Percentiles rank a stretch among this genome's conserved stretches.
phyloP scores from a whole-genome alignment of 805 yeast species.

The Saturnispora galanensis region DNA sequence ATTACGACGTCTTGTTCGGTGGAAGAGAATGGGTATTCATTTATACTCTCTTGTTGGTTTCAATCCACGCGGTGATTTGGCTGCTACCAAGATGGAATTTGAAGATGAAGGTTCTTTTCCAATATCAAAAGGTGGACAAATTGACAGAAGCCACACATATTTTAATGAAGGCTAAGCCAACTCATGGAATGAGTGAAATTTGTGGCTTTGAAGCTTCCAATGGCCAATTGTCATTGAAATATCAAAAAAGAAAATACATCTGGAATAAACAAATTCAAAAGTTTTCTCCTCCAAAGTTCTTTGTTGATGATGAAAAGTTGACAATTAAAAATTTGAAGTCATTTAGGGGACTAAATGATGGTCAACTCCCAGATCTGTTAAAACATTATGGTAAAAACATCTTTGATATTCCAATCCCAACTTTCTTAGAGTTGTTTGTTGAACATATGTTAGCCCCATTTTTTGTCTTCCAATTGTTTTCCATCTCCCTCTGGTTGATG shows the following conservation, averaged over 20 bases:
- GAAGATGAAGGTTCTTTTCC: constrained; percentile 56
- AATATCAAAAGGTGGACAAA: constrained; percentile 43
- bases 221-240: constrained; percentile 59
- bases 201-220: constrained; percentile 45
- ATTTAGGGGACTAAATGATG: constrained; percentile 26
- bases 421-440: constrained; percentile 80
- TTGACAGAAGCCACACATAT: constrained; percentile 62
- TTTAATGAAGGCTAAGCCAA: constrained; percentile 71
- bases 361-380: constrained; percentile 27
- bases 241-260: constrained; percentile 87
- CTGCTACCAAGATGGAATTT: constrained; percentile 94
- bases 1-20: constrained; percentile 72
- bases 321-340: constrained; percentile 46
- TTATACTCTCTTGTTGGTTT: constrained; percentile 60
- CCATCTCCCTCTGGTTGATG: constrained; percentile 91
- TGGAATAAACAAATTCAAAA: constrained; percentile 41
- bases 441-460: constrained; percentile 99
- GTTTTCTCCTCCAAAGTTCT: constrained; percentile 77
- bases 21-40: constrained; percentile 97
- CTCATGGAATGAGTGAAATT: constrained; percentile 79
- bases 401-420: constrained; percentile 93
- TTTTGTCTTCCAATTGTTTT: constrained; percentile 91
- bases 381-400: constrained; percentile 75
- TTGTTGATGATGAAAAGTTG: constrained; percentile 57
- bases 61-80: constrained; percentile 68